Base-by-base conservation (phyloP, 257 asterid species). In the Pogostemon cablin region DNA sequence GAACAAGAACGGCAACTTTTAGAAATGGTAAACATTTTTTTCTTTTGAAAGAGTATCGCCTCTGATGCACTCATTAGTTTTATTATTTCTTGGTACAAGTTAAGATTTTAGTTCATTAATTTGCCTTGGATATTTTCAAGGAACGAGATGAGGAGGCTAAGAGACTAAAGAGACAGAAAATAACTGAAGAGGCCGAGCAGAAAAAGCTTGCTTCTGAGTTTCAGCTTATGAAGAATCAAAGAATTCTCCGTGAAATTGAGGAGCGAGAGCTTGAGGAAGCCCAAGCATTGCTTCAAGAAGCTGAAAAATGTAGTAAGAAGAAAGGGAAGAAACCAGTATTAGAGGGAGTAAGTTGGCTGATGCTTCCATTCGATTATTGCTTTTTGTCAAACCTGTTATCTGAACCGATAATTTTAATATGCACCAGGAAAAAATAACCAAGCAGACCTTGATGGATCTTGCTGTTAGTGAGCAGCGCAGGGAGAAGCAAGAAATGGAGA, bases 401-500 rank as follows among this genome's bases (percentile, higher is more conserved):
- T 62, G 15, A 43, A 54, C 32, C 41, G 34, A 61, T 20, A 57
- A 53, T 11, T 54, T 20, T 76, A 32, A 42, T 65, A 65, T 68
- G 80, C 7, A 42, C 62, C 86, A 90, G 98, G 97, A 90, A 77
- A 90, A 93, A 68, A 71, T 90, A 67, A 82, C 95, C 4, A 93
- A 84, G 81, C 68, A 86, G 81, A 39, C 74, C 15, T 68, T 93
- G 81, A 81, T 89, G 96, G 96, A 91, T 20, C 78, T 85, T 67
- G 96, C 91, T 62, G 81, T 67, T 73, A 87, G 75, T 64, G 96
- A 90, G 82, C 96, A 90, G 79, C 81, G 85, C 44, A 85, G 87
- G 81, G 98, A 90, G 85, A 90, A 88, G 76, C 92, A 85, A 73
- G 96, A 87, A 72, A 88, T 83, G 97, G 97, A 93, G 87, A 90